phyloP scores from a whole-genome alignment of 2,329 filamentous ascomycete genomes.

The Arthrobotrys iridis region DNA sequence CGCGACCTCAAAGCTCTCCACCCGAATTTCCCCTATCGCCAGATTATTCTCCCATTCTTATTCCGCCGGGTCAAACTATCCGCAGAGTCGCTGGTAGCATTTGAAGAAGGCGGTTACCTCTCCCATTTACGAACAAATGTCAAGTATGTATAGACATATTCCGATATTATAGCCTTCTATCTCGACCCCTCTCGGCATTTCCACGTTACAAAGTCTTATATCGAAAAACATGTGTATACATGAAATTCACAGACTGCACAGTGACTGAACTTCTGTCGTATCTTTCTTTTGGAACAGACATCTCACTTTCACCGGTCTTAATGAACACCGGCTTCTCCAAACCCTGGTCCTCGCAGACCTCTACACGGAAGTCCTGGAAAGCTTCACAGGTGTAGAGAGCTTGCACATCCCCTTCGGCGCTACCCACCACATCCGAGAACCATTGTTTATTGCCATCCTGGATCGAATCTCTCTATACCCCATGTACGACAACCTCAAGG shows the following conservation, averaged over 20 bases:
- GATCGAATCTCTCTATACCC: conserved; percentile 11
- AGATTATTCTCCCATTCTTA: conserved; percentile 18
- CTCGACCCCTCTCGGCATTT: conserved; percentile 3
- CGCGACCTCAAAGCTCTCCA: conserved; percentile 28
- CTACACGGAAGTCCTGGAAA: conserved; percentile 7
- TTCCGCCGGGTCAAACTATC: conserved; percentile 38
- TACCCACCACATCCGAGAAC: conserved; percentile 8
- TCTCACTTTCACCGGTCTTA: conserved; percentile 12
- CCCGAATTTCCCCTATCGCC: conserved; percentile 25
- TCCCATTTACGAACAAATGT: conserved; percentile 21
- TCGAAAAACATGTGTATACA: background rate
- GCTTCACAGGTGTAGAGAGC: conserved; percentile 13
- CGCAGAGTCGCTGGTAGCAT: conserved; percentile 26
- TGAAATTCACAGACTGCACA: background rate
- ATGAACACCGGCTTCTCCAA: conserved; percentile 9
- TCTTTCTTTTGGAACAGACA: conserved; percentile 14
- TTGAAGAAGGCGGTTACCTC: conserved; percentile 20
- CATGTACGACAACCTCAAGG: conserved; percentile 16
- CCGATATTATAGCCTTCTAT: background rate
- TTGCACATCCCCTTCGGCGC: conserved; percentile 9
- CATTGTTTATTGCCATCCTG: conserved; percentile 5
- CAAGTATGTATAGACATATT: conserved; percentile 20
- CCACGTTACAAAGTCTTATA: background rate
- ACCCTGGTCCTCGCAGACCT: conserved; percentile 13
- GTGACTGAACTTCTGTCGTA: conserved; percentile 12